Evolutionary conservation across 345 rosid genomes (phyloP).

Genomic region (Citrus unshiu): DNA sequence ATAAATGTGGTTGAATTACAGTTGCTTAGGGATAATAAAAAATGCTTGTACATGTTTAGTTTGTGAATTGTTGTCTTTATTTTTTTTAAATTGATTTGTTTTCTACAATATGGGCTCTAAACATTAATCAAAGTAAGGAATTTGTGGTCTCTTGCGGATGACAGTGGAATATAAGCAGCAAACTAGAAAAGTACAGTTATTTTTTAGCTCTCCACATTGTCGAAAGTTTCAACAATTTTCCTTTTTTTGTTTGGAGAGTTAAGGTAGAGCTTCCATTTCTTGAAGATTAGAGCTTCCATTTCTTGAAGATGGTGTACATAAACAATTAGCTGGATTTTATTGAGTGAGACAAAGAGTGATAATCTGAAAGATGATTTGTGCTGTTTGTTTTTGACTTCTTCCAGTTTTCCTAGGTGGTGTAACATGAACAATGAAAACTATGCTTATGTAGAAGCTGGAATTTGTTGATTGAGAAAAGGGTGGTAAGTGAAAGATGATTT

Average conservation of each 20-base stretch:
- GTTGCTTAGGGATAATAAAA: background rate
- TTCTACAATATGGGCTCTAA: background rate
- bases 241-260: background rate
- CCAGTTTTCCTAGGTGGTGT: background rate
- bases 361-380: background rate
- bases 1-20: background rate
- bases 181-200: background rate
- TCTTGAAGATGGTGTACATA: background rate
- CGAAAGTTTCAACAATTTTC: background rate
- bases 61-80: background rate
- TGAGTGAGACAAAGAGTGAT: background rate
- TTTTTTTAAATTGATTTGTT: background rate
- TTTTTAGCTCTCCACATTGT: background rate
- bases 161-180: background rate
- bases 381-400: background rate
- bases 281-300: background rate
- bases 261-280: background rate
- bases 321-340: background rate
- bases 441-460: background rate
- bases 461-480: background rate
- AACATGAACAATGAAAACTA: background rate
- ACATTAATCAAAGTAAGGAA: background rate
- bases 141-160: background rate
- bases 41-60: background rate
- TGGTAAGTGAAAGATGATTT: background rate